phyloP scores from a whole-genome alignment of 192 early-diverging fungal genomes.

The Backusella macrospora region DNA sequence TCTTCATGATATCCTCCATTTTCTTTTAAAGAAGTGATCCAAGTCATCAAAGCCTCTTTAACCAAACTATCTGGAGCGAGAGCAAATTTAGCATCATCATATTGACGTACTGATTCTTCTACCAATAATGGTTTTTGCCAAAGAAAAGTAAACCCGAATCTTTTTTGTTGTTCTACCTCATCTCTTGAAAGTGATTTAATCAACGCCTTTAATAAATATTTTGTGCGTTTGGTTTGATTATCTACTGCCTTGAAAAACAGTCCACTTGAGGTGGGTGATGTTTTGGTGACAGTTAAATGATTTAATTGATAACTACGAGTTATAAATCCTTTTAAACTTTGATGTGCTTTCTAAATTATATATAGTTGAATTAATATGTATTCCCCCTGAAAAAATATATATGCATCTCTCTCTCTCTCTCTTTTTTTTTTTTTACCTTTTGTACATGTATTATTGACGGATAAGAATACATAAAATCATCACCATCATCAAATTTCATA shows the following conservation, averaged over 20 bases:
- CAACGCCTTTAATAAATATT: not conserved
- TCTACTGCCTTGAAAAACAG: not conserved
- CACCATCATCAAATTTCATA: conserved; percentile 1
- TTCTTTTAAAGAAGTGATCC: conserved; percentile 10
- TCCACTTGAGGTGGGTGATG: not conserved
- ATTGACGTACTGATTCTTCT: not conserved
- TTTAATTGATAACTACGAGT: conserved; percentile 18
- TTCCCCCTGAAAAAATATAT: not conserved
- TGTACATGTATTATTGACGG: conserved; percentile 9
- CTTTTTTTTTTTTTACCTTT: conserved; percentile 19
- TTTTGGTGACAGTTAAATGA: not conserved
- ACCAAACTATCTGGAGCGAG: conserved; percentile 8
- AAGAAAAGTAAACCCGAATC: conserved; percentile 12
- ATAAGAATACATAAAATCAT: not conserved
- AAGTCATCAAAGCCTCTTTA: conserved; percentile 20
- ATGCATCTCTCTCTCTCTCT: not conserved
- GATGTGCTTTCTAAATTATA: conserved; percentile 11
- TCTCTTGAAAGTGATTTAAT: not conserved
- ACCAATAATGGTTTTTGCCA: not conserved
- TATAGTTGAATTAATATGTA: not conserved
- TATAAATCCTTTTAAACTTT: conserved; percentile 8
- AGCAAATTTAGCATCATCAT: conserved; percentile 24
- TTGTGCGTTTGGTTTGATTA: not conserved
- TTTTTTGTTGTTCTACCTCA: not conserved
- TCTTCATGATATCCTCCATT: not conserved